These are phyloP conservation scores for Boeremia exigua DNA, from an alignment of 2,329 filamentous ascomycete genomes.

Conservation along the genomic window DNA sequence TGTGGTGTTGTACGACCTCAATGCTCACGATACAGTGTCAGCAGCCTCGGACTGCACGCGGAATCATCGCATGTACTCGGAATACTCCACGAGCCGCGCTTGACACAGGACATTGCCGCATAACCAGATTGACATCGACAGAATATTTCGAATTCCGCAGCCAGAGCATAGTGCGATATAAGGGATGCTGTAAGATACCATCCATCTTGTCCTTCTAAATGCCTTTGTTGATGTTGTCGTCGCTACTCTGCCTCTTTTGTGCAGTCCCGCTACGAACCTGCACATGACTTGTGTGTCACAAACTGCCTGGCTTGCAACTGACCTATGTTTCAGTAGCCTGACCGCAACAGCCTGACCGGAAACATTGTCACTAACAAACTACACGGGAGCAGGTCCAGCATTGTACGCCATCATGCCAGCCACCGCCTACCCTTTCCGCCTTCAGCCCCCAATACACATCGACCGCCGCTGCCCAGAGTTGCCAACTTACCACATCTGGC, in stretches of 20 bases:
- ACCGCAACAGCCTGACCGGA: conserved; percentile 11
- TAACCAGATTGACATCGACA: not conserved
- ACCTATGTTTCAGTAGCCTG: conserved; percentile 13
- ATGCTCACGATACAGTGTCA: conserved; percentile 24
- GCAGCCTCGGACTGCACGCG: conserved; percentile 13
- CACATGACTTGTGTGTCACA: conserved; percentile 10
- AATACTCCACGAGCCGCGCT: conserved; percentile 2
- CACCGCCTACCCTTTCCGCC: not conserved
- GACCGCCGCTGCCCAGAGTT: not conserved
- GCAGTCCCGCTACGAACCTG: not conserved
- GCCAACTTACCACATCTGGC: conserved; percentile 1
- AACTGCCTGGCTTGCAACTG: conserved; percentile 4
- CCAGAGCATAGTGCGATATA: not conserved
- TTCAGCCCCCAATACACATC: conserved; percentile 3
- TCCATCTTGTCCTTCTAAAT: too few relatives aligned
- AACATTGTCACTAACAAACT: conserved; percentile 6
- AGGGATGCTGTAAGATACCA: too few relatives aligned
- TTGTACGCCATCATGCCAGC: conserved; percentile 10
- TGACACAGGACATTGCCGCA: not conserved
- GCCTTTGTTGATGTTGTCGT: too few relatives aligned
- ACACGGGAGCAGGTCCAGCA: not conserved
- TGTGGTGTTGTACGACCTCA: conserved; percentile 8
- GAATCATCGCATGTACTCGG: conserved; percentile 6
- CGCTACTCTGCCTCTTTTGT: not conserved
- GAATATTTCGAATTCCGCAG: not conserved